Evolutionary conservation across 78 protist genomes (phyloP), one percentile per base, ranked within the genome.

Genomic region (Planoprotostelium fungivorum): DNA sequence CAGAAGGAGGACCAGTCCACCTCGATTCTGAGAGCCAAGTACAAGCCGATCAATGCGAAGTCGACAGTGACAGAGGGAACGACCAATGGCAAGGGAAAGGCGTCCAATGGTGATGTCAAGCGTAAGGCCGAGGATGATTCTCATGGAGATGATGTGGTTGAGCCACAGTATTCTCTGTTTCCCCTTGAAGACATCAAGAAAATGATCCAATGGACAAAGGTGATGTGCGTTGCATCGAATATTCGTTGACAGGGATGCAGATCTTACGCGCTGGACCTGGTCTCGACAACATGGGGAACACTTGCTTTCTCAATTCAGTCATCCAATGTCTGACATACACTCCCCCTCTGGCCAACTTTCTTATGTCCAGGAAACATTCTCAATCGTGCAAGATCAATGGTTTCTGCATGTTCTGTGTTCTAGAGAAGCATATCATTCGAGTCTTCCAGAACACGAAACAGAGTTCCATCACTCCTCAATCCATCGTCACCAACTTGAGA

Each of bases 271-370:
- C 90, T 88, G 94, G 94, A 29, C 35, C 92, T 1, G 96, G 96
- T 38, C 88, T 94, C 23, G 84, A 38, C 31, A 94, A 94, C 63
- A 37, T 97, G 34, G 98, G 99, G 51, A 98, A 98, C 94, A 98
- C 99, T 0, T 98, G 99, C 89, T 98, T 97, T 88, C 63, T 97
- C 85, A 98, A 97, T 89, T 36, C 98, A 0, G 97, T 96, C 9
- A 90, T 98, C 35, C 99, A 98, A 90, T 97, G 99, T 88, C 94
- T 98, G 16, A 89, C 93, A 37, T 91, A 97, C 92, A 93, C 97
- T 0, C 90, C 96, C 29, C 95, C 97, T 38, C 86, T 98, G 28
- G 94, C 95, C 16, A 89, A 94, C n/a, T 95, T 63, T 36, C 86
- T 93, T 95, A 38, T 86, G 83, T n/a, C 94, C 38, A 86, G 63